A percentile compares a stretch with the other conserved stretches of the same genome.
phyloP scores from a whole-genome alignment of 192 early-diverging fungal species.

The Rhizophagus clarus region DNA sequence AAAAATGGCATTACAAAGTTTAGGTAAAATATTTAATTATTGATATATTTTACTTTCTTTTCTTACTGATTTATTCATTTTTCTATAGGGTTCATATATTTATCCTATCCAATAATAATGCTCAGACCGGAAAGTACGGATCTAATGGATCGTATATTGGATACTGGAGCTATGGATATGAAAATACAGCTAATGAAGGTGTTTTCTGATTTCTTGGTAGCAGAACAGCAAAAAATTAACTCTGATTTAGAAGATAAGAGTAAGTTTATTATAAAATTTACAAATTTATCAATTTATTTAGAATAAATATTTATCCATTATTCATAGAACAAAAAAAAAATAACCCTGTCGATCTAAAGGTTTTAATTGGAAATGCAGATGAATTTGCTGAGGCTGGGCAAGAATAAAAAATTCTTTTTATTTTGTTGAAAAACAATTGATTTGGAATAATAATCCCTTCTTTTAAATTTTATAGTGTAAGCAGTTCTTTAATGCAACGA shows the following conservation, averaged over 20 bases:
- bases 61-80: slow-evolving; percentile 17
- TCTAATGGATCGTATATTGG: slow-evolving; percentile 71
- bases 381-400: slow-evolving; percentile 81
- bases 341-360: slow-evolving; percentile 67
- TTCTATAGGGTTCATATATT: slow-evolving; percentile 65
- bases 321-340: slow-evolving; percentile 35
- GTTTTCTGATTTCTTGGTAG: slow-evolving; percentile 69
- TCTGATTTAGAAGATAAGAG: slow-evolving; percentile 46
- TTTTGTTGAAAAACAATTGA: neutral
- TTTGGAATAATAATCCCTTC: neutral
- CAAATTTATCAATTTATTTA: neutral
- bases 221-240: slow-evolving; percentile 61
- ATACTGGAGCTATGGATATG: slow-evolving; percentile 45
- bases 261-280: slow-evolving; percentile 10
- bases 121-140: slow-evolving; percentile 53
- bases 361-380: slow-evolving; percentile 80
- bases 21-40: slow-evolving; percentile 36
- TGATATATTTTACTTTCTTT: neutral
- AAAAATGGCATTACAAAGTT: slow-evolving; percentile 61
- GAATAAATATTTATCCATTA: neutral
- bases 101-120: slow-evolving; percentile 68
- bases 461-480: slow-evolving; percentile 55
- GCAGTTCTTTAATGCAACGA: slow-evolving; percentile 85
- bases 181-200: slow-evolving; percentile 72
- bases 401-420: neutral